Conservation (phyloP, 1,284 basidiomycete genomes). For the Mycosarcoma maydis region DNA sequence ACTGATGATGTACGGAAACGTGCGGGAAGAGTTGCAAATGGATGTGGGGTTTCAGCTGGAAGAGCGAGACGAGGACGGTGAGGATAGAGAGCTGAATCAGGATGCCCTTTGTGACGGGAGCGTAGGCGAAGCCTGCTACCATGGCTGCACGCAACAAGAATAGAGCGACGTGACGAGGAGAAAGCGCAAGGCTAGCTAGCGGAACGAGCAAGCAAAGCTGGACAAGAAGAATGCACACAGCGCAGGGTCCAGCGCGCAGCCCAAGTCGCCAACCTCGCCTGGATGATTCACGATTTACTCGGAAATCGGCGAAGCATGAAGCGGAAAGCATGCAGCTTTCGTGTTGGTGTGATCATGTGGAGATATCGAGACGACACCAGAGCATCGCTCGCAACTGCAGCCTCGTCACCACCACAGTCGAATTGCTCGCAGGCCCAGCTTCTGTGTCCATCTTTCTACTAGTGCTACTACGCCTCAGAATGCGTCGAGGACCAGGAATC, state of each 20-base stretch:
- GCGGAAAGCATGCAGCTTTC: too few species aligned
- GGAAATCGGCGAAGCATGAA: too few species aligned
- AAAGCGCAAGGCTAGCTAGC: too few species aligned
- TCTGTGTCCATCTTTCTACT: too few species aligned
- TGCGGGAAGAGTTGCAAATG: constrained; percentile 70
- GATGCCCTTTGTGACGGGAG: constrained; percentile 44
- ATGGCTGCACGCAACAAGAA: constrained; percentile 12
- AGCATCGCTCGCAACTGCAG: too few species aligned
- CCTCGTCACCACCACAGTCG: neutral
- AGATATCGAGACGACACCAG: neutral
- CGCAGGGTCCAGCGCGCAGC: constrained; percentile 10
- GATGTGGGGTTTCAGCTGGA: constrained; percentile 35
- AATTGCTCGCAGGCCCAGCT: too few species aligned
- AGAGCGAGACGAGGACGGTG: constrained; percentile 62
- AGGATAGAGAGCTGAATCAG: constrained; percentile 23
- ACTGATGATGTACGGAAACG: constrained; percentile 72
- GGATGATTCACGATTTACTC: too few species aligned
- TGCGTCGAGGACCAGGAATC: constrained; percentile 71
- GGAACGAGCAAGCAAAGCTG: too few species aligned
- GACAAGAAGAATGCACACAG: neutral
- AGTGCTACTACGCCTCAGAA: too few species aligned
- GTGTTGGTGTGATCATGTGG: too few species aligned
- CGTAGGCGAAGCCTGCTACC: constrained; percentile 46
- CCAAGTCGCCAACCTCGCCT: too few species aligned
- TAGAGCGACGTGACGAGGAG: too few species aligned